These are phyloP conservation scores for Boletus subparvulus DNA, from an alignment of 768 basidiomycete species.

Conservation along the genomic window DNA sequence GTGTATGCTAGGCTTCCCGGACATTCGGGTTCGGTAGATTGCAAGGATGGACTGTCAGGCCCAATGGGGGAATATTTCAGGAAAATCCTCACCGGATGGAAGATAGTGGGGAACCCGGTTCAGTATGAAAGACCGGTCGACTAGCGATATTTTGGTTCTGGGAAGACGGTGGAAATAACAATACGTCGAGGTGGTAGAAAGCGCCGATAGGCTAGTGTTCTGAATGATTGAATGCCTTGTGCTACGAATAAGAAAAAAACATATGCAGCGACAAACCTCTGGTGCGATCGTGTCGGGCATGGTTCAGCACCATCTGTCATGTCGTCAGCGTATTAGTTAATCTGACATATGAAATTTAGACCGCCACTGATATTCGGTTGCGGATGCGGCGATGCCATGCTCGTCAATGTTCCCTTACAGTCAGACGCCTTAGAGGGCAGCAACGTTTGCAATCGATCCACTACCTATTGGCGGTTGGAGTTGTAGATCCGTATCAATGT, in stretches of 20 bases:
- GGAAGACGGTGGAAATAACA: neutral
- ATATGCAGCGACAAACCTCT: neutral
- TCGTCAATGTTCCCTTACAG: neutral
- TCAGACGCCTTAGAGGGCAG: neutral
- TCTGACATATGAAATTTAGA: conserved; percentile 8
- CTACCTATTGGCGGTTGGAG: neutral
- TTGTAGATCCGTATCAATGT: neutral
- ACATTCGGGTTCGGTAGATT: neutral
- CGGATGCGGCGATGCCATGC: neutral
- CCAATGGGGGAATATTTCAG: neutral
- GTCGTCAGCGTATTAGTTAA: conserved; percentile 2
- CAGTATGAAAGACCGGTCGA: conserved; percentile 1
- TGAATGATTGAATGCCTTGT: neutral
- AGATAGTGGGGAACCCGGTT: conserved; percentile 1
- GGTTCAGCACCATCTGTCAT: neutral
- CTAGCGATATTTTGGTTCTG: neutral
- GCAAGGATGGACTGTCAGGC: neutral
- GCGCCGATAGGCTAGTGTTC: neutral
- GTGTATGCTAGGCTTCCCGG: neutral
- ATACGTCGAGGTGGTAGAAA: conserved; percentile 6
- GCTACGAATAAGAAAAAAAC: neutral
- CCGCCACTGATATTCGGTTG: conserved; percentile 3
- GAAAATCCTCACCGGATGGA: conserved; percentile 2
- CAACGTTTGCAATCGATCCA: neutral
- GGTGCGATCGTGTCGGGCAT: neutral